Percentiles rank a stretch among this genome's conserved stretches.
Conservation (phyloP, 2,329 filamentous ascomycete species). For the Phyllosticta paracitricarpa region DNA sequence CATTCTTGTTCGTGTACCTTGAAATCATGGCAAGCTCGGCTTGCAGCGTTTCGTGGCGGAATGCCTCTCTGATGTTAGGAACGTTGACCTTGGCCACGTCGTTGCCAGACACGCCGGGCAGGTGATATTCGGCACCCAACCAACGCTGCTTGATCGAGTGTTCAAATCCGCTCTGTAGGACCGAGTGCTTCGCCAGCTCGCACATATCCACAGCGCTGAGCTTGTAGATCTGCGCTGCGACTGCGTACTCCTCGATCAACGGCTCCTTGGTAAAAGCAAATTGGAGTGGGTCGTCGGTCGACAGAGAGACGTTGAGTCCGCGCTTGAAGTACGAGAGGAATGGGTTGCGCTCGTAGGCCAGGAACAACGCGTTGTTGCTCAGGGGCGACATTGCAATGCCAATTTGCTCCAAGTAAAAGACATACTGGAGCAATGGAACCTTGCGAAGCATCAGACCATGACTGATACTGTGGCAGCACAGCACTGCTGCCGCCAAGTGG, state of each 20-base stretch:
- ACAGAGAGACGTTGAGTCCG: conserved; percentile 89
- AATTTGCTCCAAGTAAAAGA: conserved; percentile 97
- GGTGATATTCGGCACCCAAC: conserved; percentile 69
- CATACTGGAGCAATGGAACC: conserved; percentile 87
- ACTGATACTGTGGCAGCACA: conserved; percentile 94
- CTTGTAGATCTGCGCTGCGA: conserved; percentile 97
- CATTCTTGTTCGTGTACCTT: conserved; percentile 32
- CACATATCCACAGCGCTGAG: conserved; percentile 97
- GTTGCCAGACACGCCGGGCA: conserved; percentile 75
- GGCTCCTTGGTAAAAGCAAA: conserved; percentile 99
- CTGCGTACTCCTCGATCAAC: conserved; percentile 94
- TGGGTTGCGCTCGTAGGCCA: conserved; percentile 93
- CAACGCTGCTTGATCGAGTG: conserved; percentile 80
- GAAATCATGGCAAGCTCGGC: conserved; percentile 70
- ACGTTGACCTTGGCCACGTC: conserved; percentile 94
- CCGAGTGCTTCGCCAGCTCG: conserved; percentile 91
- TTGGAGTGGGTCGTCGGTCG: conserved; percentile 91
- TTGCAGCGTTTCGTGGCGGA: conserved; percentile 73
- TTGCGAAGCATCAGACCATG: conserved; percentile 89
- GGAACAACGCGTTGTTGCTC: conserved; percentile 92
- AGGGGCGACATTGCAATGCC: conserved; percentile 99
- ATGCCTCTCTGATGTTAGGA: conserved; percentile 83
- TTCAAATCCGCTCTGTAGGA: conserved; percentile 91
- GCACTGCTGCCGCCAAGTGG: conserved; percentile 79
- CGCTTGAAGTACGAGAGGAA: conserved; percentile 93